phyloP scores from a whole-genome alignment of 2,329 filamentous ascomycete species.

The Colletotrichum horii region DNA sequence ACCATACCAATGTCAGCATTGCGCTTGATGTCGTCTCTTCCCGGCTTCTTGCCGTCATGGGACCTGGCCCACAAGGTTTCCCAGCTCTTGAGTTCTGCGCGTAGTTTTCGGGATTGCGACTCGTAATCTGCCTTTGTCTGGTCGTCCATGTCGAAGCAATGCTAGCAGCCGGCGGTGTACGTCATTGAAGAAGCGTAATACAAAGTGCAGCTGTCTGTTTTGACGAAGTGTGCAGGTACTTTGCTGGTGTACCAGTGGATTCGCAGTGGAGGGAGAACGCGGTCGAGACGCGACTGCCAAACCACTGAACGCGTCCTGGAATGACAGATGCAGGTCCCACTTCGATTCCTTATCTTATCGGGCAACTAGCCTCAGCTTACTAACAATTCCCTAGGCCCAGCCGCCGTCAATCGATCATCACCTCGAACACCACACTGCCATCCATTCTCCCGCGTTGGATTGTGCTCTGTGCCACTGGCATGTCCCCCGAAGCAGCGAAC shows the following conservation, averaged over 20 bases:
- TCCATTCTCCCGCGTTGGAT: background rate
- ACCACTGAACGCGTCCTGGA: conserved; percentile 16
- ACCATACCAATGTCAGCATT: conserved; percentile 71
- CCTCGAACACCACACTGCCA: background rate
- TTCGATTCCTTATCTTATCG: background rate
- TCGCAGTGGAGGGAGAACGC: background rate
- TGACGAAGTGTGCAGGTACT: background rate
- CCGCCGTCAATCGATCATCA: background rate
- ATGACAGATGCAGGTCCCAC: background rate
- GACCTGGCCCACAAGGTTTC: conserved; percentile 69
- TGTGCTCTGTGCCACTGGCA: background rate
- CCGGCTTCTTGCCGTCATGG: conserved; percentile 72
- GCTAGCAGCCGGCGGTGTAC: background rate
- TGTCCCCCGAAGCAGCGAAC: conserved; percentile 7
- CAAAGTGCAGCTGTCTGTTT: background rate
- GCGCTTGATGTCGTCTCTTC: conserved; percentile 77
- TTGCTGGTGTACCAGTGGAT: background rate
- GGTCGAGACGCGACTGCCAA: conserved; percentile 8
- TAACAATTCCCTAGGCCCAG: background rate
- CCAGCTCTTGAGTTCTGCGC: conserved; percentile 76
- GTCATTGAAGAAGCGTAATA: conserved; percentile 2
- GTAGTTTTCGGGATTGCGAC: conserved; percentile 57
- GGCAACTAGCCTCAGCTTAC: background rate
- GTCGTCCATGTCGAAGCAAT: conserved; percentile 48
- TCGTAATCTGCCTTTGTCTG: conserved; percentile 50